Evolutionary conservation across 148 eudicot genomes (phyloP), one percentile per base, ranked within the genome.

Genomic region (Chenopodium album): DNA sequence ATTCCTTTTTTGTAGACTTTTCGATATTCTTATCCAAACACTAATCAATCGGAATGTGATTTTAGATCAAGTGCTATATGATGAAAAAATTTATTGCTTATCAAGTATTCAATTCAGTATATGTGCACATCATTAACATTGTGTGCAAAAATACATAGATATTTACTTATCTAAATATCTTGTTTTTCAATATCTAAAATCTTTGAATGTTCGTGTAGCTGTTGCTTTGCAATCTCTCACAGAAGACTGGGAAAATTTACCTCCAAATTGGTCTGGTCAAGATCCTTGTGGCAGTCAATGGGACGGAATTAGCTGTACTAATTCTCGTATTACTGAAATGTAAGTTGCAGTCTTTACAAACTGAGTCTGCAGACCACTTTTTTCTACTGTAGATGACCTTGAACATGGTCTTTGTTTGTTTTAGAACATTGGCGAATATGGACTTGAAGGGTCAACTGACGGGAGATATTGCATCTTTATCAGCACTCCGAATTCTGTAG

Each of bases 251-350:
- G 82, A 31, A 63, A 93, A 92, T 82, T 78, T 86, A 63, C 98
- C 98, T 34, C 80, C 83, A 9, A 92, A 79, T 82, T 95, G 98
- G 98, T 81, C 67, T 28, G 89, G 89, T 23, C 28, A 69, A 71
- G 96, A 95, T 87, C 97, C 98, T 83, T 95, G 98, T 82, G 89
- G 89, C 69, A 56, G 76, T 29, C 71, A 65, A 46, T 95, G 98
- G 98, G 98, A 84, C 26, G 98, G 98, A 82, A 79, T 95, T 73
- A 70, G 70, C 56, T 95, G 98, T 82, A 85, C 23, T 10, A 79
- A 75, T 64, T 83, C 92, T 79, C 93, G 89, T 48, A 92, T 95
- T 29, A 89, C 87, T 52, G 74, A 85, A 68, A 73, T 95, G 98
- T 95, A 88, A 83, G 91, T 84, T 64, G 22, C 48, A 50, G 26